These are phyloP conservation scores for Bipolaris cookei DNA, from an alignment of 2,329 filamentous ascomycete species.

Conservation along the genomic window DNA sequence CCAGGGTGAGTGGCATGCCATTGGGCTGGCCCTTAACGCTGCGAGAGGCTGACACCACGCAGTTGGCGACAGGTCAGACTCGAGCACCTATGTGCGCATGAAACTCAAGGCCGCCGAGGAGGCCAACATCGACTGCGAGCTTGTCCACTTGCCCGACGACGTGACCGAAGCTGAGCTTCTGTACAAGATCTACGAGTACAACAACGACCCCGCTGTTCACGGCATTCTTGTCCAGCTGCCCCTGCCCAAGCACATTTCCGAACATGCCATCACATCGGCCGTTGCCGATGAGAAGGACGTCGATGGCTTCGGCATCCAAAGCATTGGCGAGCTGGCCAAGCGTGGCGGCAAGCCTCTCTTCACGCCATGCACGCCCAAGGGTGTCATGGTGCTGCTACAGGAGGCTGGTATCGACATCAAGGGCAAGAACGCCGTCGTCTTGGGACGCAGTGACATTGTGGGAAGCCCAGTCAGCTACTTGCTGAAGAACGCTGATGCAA, in stretches of 20 bases:
- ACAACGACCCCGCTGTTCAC: conserved; percentile 85
- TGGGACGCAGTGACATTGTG: conserved; percentile 96
- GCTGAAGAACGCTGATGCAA: conserved; percentile 93
- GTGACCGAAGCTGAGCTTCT: conserved; percentile 86
- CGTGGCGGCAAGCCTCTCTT: conserved; percentile 88
- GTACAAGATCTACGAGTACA: conserved; percentile 78
- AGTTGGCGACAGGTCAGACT: conserved; percentile 95
- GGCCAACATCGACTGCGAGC: conserved; percentile 88
- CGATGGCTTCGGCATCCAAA: conserved; percentile 90
- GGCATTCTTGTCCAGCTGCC: conserved; percentile 95
- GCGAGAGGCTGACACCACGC: conserved; percentile 12
- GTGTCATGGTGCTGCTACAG: conserved; percentile 89
- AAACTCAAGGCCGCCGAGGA: conserved; percentile 97
- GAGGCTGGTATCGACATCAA: conserved; percentile 81
- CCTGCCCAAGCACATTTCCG: conserved; percentile 85
- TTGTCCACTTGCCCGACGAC: conserved; percentile 81
- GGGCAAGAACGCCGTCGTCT: conserved; percentile 92
- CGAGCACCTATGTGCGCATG: conserved; percentile 98
- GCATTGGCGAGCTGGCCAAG: conserved; percentile 97
- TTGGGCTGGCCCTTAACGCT: not conserved
- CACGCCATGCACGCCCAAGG: conserved; percentile 94
- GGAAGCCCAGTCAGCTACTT: conserved; percentile 96
- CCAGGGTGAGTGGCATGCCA: conserved; percentile 68
- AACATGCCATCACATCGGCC: conserved; percentile 87
- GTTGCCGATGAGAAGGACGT: conserved; percentile 96